Evolutionary conservation across 495 filamentous ascomycete genomes (phyloP).

Genomic region (Aspergillus diversus): DNA sequence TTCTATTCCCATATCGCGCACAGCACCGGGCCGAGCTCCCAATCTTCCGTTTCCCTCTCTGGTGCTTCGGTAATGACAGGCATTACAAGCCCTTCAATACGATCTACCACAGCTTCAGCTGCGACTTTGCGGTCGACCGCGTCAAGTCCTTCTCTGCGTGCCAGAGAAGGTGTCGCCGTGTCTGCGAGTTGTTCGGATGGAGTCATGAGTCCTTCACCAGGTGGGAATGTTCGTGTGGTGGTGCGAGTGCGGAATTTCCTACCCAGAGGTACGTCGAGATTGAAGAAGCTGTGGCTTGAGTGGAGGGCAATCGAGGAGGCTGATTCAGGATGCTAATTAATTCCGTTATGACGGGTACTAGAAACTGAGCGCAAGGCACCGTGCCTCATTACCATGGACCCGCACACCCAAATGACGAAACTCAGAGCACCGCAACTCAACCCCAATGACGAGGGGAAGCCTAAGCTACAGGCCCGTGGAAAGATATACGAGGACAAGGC

Average conservation of each 20-base stretch:
- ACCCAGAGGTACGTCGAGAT: slow-evolving; percentile 68
- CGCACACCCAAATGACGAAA: slow-evolving; percentile 76
- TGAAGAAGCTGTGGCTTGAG: not conserved
- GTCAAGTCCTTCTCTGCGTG: slow-evolving; percentile 69
- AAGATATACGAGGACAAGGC: slow-evolving; percentile 84
- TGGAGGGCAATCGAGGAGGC: not conserved
- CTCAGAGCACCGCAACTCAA: slow-evolving; percentile 66
- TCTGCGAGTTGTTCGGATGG: slow-evolving; percentile 35
- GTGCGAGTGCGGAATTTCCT: slow-evolving; percentile 91
- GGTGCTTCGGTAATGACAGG: slow-evolving; percentile 56
- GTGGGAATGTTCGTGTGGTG: slow-evolving; percentile 92
- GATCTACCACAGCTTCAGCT: slow-evolving; percentile 65
- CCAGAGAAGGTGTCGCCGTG: slow-evolving; percentile 66
- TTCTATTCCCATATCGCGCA: slow-evolving; percentile 54
- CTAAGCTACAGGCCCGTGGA: slow-evolving; percentile 65
- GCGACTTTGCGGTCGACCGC: slow-evolving; percentile 52
- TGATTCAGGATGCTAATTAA: not conserved
- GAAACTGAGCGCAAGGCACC: slow-evolving; percentile 78
- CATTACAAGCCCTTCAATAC: slow-evolving; percentile 49
- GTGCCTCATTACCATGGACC: slow-evolving; percentile 91
- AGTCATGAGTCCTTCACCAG: slow-evolving; percentile 46
- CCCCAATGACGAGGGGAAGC: slow-evolving; percentile 64
- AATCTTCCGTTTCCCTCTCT: slow-evolving; percentile 63
- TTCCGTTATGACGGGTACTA: slow-evolving; percentile 36
- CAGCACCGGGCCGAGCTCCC: slow-evolving; percentile 44